Evolutionary conservation across 805 yeast genomes (phyloP), one percentile per base, ranked within the genome.

Genomic region (Yarrowia divulgata): DNA sequence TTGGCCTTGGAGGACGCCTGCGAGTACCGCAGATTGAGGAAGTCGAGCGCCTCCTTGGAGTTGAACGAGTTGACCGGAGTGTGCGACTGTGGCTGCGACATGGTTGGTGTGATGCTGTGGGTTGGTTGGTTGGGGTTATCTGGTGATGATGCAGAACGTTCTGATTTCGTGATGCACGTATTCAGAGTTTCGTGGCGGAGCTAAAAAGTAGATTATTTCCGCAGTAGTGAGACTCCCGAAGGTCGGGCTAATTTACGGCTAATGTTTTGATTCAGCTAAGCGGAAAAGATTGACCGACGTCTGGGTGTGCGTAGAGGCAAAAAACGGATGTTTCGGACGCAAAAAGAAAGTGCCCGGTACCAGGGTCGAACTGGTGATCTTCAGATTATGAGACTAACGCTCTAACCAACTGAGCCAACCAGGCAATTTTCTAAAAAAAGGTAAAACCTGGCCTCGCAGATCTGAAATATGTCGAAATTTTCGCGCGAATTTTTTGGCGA

Each of bases 321-420:
- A 48, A 48, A 48, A 48, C 10, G 29, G 29, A 8, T 16, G 18
- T 39, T 45, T 16, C 9, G 8, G 29, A 6, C 12, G 19, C 1
- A 32, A 29, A 60, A 58, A 40, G 66, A 60, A 60, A 12, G n/a
- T 60, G 66, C 66, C 66, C 66, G 66, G 66, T 60, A 60, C 66
- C 66, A 60, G 66, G 66, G 52, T 60, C 66, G 66, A 60, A 60
- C 66, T 60, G 66, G 66, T 60, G 66, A 60, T 60, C 66, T 60
- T 60, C 66, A 60, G 66, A 60, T 60, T 60, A 60, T 60, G 66
- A 60, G 66, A 60, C 66, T 60, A 60, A 60, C 66, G 66, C 66
- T 60, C 66, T 60, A 60, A 60, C 66, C 66, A 60, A 60, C 66
- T 60, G 66, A 60, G 66, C 66, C 66, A 60, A 60, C 66, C 66